Percentiles rank a stretch among this genome's conserved stretches.
phyloP scores from a whole-genome alignment of 2,329 filamentous ascomycete species.

The Scytalidium lignicola region DNA sequence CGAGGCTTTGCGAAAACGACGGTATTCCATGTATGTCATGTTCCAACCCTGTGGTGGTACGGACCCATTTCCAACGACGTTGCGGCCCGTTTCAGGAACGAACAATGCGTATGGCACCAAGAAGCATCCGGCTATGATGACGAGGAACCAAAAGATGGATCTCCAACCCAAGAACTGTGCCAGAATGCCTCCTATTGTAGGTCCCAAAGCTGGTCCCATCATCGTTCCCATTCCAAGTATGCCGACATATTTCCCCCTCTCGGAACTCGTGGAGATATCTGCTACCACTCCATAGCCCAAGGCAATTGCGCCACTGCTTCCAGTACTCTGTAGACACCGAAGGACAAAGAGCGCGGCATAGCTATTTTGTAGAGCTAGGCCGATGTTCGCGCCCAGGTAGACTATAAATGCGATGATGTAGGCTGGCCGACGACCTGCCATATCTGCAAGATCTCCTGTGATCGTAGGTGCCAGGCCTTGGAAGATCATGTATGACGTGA shows the following conservation, averaged over 20 bases:
- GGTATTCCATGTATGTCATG: conserved; percentile 47
- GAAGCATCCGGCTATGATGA: conserved; percentile 36
- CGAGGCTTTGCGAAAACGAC: conserved; percentile 17
- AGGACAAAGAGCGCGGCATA: conserved; percentile 50
- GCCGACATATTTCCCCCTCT: conserved; percentile 70
- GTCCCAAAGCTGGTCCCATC: conserved; percentile 42
- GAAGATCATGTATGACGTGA: conserved; percentile 21
- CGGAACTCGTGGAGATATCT: conserved; percentile 62
- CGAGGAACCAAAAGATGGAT: conserved; percentile 49
- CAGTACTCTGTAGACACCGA: conserved; percentile 53
- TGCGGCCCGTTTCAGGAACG: conserved; percentile 28
- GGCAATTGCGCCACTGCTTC: conserved; percentile 56
- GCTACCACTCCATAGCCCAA: conserved; percentile 67
- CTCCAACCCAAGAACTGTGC: conserved; percentile 44
- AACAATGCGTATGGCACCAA: conserved; percentile 30
- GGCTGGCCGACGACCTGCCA: conserved; percentile 52
- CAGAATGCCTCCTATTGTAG: conserved; percentile 44
- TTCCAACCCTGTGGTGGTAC: conserved; percentile 54
- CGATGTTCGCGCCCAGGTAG: conserved; percentile 52
- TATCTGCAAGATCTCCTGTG: conserved; percentile 49
- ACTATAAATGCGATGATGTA: conserved; percentile 51
- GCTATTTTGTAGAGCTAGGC: conserved; percentile 45
- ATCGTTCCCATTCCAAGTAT: conserved; percentile 53
- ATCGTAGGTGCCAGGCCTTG: conserved; percentile 41
- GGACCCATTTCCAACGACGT: conserved; percentile 36